Evolutionary conservation across 768 basidiomycete genomes (phyloP), one percentile per base, ranked within the genome.

Genomic region (Pluteus cervinus): DNA sequence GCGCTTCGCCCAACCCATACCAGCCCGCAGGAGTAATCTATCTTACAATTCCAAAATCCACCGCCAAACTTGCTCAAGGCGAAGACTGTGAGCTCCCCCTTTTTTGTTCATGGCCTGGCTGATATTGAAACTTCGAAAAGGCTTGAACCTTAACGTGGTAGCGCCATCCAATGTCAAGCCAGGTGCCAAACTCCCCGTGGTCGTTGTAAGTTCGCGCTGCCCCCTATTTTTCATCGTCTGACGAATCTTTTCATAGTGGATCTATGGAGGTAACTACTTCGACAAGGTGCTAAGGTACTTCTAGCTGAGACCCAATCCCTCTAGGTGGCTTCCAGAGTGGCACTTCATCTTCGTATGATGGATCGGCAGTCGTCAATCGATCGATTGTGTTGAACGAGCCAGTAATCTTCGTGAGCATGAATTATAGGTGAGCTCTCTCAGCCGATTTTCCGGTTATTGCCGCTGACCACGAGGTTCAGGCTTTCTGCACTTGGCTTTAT

Each of bases 341-440:
- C 26, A 28, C 9, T n/a, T 12, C 10, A n/a, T 21, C 10, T 24
- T 36, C 31, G 22, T 66, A 73, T 37, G 68, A 68, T 7, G 52
- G 50, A 22, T 36, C 49, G 5, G 33, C 33, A 5, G 59, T 75
- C 17, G 71, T 76, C 5, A 47, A 62, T 16, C 62, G 68, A 7
- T 75, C 73, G 0, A 56, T 67, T 15, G 55, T 53, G 21, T 45
- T 72, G 10, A 63, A 60, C 5, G 48, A 68, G 33, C 74, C 73
- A 4, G 55, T 75, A 12, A 59, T 75, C 3, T 75, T 68, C 42
- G 72, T 74, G 2, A 65, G 66, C 24, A 66, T 75, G 63, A 78
- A 78, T 44, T 76, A 76, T 48, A 51, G 64, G 62, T 59, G 31
- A 41, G 36, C 5, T 12, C 24, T n/a, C n/a, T n/a, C n/a, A n/a